Evolutionary conservation across 2,329 filamentous ascomycete species (phyloP), one percentile per base, ranked within the genome.

Genomic region (Diaporthe amygdali): DNA sequence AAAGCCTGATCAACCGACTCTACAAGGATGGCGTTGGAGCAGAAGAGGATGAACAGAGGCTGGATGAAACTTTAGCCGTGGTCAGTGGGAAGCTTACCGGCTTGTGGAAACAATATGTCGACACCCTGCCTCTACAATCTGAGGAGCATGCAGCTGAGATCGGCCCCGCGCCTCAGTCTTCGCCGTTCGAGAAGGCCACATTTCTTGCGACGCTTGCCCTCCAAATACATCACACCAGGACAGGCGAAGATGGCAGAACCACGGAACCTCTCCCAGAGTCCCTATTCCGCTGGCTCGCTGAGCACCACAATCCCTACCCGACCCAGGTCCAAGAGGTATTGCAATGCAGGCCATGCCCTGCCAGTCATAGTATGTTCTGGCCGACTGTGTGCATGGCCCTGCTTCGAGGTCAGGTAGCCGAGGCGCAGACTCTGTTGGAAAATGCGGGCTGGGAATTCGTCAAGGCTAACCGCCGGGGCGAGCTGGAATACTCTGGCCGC

Each of bases 311-410:
- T 73, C 87, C 92, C 32, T 93, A 93, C 76, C 87, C 88, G 2
- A 87, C 90, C 66, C 92, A 95, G 76, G 84, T 93, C 30, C 85
- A 90, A 46, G 85, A 90, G 5, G 87, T 98, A 30, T 84, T 89
- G 73, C 85, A 86, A 34, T 83, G 91, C 75, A 86, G 87, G 55
- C 93, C 93, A 0, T 93, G 93, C 71, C 94, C 95, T 27, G 92
- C 94, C 2, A 90, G 90, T 52, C 93, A 96, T 77, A 84, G 87
- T 32, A 85, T 93, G 44, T 98, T 94, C 82, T 98, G 96, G 96
- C 93, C 95, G 78, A 91, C 91, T 1, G 84, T 97, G n/a, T 93
- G 92, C 76, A 89, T 90, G 69, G 86, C 91, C 17, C 85, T 95
- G 27, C 84, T 97, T 32, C 92, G 95, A 56, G 96, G 95, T 51